Evolutionary conservation across 768 basidiomycete species (phyloP), one percentile per base, ranked within the genome.

Genomic region (Lentinula sp.): DNA sequence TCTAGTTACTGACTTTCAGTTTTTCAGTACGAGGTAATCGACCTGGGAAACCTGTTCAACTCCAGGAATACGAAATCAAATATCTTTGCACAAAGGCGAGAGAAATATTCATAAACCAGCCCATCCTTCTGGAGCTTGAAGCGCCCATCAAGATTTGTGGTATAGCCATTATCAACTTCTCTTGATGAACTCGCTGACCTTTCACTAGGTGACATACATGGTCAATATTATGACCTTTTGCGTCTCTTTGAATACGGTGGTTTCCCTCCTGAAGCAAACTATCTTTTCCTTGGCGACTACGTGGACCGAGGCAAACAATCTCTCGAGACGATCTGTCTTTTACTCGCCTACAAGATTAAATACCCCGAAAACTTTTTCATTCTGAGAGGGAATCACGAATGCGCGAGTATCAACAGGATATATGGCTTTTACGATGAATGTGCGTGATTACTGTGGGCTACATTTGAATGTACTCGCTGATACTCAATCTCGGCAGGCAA

Each of bases 341-440:
- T 99, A 62, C 87, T 99, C 66, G 95, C 96, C 50, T 99, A 99
- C 90, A 99, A 99, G 85, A 96, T 96, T 83, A 99, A 98, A 84
- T 99, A 98, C 81, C 96, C 96, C 57, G 96, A 99, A 85, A 99
- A 99, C 82, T 99, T 99, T 81, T 99, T 99, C 81, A 95, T 99
- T 74, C 85, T 99, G 64, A 82, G 96, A 69, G 96, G 96, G 68
- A 99, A 99, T 79, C 96, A 99, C 76, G 96, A 99, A 77, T 97
- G 96, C 72, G 96, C 96, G 66, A 94, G 93, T 75, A 98, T 99
- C 80, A 99, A 98, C 81, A 84, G 96, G 74, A 98, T 99, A 77
- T 99, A 99, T 76, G 96, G 96, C 61, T 99, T 99, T 79, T 99
- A 99, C 77, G 96, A 99, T 73, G 96, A 99, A 84, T 98, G 96